These are phyloP conservation scores for Yamagishiella unicocca DNA, from an alignment of 139 green algal species.

Conservation along the genomic window DNA sequence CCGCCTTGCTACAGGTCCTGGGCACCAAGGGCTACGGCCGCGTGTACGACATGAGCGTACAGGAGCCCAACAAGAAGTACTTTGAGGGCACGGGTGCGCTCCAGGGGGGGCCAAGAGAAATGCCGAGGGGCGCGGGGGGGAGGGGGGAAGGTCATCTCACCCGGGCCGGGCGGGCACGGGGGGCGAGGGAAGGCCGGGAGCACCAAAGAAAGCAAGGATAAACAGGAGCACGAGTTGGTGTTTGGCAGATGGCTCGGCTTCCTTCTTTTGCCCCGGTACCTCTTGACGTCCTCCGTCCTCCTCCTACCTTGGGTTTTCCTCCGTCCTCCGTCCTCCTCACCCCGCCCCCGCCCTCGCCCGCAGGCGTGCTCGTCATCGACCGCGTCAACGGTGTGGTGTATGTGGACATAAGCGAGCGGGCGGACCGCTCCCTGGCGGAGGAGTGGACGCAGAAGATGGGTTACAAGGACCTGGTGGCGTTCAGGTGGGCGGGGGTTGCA, in stretches of 20 bases:
- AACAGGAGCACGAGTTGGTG: too few species aligned
- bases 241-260: too few species aligned
- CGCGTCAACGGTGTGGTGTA: slow-evolving; percentile 92
- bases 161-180: too few species aligned
- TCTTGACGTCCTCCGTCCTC: neutral
- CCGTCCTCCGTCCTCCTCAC: neutral
- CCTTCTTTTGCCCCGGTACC: neutral
- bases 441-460: slow-evolving; percentile 75
- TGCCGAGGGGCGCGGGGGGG: too few species aligned
- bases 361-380: slow-evolving; percentile 91
- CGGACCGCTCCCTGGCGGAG: slow-evolving; percentile 77
- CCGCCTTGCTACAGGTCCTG: too few species aligned
- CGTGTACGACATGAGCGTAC: slow-evolving; percentile 75
- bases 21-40: slow-evolving; percentile 66
- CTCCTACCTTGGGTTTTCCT: too few species aligned
- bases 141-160: too few species aligned
- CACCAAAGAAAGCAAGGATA: neutral
- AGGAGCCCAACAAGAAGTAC: slow-evolving; percentile 75
- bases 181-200: too few species aligned
- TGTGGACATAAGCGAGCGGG: slow-evolving; percentile 87
- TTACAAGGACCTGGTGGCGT: slow-evolving; percentile 85
- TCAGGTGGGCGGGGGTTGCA: slow-evolving; percentile 53
- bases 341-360: neutral
- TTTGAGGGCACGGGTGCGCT: slow-evolving; percentile 94
- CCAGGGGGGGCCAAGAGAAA: too few species aligned